A percentile compares a stretch with the other conserved stretches of the same genome.
These are phyloP conservation scores for Geranomyces variabilis DNA, from an alignment of 192 early-diverging fungal species.

Conservation along the genomic window DNA sequence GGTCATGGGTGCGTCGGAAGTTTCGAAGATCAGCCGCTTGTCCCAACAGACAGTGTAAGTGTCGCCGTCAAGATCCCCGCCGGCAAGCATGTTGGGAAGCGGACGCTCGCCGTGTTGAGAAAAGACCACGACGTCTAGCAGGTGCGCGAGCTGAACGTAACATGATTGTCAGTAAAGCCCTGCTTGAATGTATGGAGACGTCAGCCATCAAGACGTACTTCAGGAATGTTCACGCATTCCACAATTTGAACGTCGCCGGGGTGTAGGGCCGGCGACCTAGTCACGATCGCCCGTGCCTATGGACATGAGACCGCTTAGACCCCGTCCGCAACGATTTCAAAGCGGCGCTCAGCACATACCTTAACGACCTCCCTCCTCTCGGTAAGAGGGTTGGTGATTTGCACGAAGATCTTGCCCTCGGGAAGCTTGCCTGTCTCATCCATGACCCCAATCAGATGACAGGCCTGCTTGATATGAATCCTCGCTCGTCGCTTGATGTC, in stretches of 20 bases:
- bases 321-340: neutral
- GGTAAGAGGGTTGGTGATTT: constrained; percentile 48
- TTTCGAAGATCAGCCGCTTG: constrained; percentile 24
- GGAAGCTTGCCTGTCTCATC: constrained; percentile 47
- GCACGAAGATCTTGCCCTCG: constrained; percentile 39
- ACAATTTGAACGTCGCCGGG: constrained; percentile 49
- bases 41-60: constrained; percentile 53
- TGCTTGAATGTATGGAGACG: neutral
- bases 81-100: constrained; percentile 75
- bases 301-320: neutral
- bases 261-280: constrained; percentile 39
- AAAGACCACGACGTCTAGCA: constrained; percentile 75
- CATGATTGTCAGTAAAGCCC: neutral
- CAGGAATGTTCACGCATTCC: constrained; percentile 30
- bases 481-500: constrained; percentile 43
- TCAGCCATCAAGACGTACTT: constrained; percentile 19
- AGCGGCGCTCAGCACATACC: too few relatives aligned
- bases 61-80: constrained; percentile 85
- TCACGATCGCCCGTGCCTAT: constrained; percentile 14
- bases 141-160: constrained; percentile 36
- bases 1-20: constrained; percentile 20
- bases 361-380: constrained; percentile 13
- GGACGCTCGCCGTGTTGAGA: constrained; percentile 66
- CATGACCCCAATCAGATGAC: constrained; percentile 45
- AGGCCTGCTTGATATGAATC: constrained; percentile 35